These are phyloP conservation scores for Leccinum obscurum DNA, from an alignment of 768 basidiomycete genomes.

Conservation along the genomic window DNA sequence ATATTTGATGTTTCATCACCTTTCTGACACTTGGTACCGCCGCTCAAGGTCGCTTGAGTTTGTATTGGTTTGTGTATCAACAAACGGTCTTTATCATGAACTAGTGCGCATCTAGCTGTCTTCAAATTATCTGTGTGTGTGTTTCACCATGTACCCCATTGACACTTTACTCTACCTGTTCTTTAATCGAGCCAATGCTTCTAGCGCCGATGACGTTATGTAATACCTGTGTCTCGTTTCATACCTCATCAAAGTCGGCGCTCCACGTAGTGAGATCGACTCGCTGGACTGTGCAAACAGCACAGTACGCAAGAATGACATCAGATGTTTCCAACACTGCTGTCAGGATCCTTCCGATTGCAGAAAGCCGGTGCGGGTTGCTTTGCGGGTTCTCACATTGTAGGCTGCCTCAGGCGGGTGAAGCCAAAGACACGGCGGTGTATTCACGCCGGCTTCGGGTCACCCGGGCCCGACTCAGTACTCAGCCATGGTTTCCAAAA, in stretches of 20 bases:
- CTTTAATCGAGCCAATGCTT: neutral
- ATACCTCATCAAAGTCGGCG: too few relatives aligned
- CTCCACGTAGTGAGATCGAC: too few relatives aligned
- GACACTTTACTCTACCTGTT: neutral
- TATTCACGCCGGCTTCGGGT: neutral
- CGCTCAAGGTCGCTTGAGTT: neutral
- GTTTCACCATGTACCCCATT: neutral
- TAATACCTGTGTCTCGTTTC: too few relatives aligned
- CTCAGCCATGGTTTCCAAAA: too few relatives aligned
- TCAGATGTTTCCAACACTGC: neutral
- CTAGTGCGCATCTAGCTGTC: neutral
- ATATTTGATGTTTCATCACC: conserved; percentile 15
- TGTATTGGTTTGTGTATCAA: neutral
- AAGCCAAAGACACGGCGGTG: neutral
- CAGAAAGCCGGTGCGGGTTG: neutral
- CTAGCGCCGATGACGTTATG: too few relatives aligned
- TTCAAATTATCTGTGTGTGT: neutral
- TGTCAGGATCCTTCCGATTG: neutral
- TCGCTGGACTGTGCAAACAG: neutral
- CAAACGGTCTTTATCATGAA: neutral
- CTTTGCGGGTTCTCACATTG: neutral
- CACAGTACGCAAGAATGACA: neutral
- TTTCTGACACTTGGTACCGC: conserved; percentile 5
- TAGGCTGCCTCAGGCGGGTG: neutral
- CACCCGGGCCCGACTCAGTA: neutral